Conservation (phyloP, 164 flowering plant genomes). For the Stephania cephalantha region DNA sequence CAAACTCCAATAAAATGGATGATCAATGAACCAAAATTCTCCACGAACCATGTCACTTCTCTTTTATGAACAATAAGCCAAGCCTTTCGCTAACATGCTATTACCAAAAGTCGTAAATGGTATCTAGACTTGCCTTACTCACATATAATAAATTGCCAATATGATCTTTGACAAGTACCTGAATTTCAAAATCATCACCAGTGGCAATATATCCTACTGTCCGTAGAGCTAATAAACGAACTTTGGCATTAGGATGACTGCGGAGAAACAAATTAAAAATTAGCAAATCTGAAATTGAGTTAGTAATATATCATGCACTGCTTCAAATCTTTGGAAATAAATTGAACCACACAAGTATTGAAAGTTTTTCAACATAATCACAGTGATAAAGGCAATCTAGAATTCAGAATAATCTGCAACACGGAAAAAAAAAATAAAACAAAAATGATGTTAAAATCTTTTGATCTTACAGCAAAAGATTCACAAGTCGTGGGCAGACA, state of each 20-base stretch:
- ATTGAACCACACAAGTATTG: neutral
- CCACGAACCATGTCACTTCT: no score
- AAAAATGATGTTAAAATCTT: neutral
- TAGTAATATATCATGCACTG: no score
- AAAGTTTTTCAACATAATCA: neutral
- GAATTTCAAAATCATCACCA: slow-evolving; percentile 65
- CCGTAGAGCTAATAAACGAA: slow-evolving; percentile 62
- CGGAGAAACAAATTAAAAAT: slow-evolving; percentile 11
- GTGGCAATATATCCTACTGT: slow-evolving; percentile 70
- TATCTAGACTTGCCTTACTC: no score
- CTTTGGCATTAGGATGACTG: slow-evolving; percentile 55
- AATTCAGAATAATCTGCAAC: no score
- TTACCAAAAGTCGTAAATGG: no score
- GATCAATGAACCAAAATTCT: no score
- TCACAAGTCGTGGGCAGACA: slow-evolving; percentile 62
- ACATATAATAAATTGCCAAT: no score
- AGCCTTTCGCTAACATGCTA: no score
- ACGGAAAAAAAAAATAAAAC: no score
- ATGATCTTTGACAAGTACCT: slow-evolving; percentile 29
- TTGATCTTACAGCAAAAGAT: slow-evolving; percentile 45
- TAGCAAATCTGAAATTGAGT: neutral
- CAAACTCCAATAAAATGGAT: no score
- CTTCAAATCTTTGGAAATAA: neutral
- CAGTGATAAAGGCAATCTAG: no score
- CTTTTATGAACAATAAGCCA: no score